A percentile compares a stretch with the other conserved stretches of the same genome.
phyloP scores from a whole-genome alignment of 23 red algal genomes.

The Gracilariopsis chorda region DNA sequence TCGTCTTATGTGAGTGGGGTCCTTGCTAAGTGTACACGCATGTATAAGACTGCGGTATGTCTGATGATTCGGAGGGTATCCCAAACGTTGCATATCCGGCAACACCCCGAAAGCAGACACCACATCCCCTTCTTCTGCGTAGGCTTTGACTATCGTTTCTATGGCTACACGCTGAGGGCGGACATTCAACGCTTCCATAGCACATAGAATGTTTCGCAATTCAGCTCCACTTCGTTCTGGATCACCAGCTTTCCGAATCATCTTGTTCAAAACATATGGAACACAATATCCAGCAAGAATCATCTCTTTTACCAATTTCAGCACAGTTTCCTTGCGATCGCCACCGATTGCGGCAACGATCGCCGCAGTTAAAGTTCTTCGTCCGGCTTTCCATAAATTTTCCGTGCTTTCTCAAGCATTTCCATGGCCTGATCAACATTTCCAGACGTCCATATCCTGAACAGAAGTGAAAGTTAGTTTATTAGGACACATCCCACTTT shows the following conservation, averaged over 20 bases:
- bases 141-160: conserved; percentile 27
- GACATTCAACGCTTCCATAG: conserved; percentile 51
- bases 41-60: conserved; percentile 49
- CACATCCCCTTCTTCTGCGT: conserved; percentile 48
- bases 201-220: conserved; percentile 39
- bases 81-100: conserved; percentile 45
- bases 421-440: conserved; percentile 52
- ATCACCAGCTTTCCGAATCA: conserved; percentile 40
- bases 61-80: conserved; percentile 51
- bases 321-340: conserved; percentile 21
- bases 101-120: conserved; percentile 29
- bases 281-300: conserved; percentile 47
- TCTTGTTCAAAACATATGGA: conserved; percentile 39
- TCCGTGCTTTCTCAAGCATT: conserved; percentile 33
- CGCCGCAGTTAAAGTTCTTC: conserved; percentile 54
- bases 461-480: conserved; percentile 55
- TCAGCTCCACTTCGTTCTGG: conserved; percentile 53
- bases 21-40: conserved; percentile 19
- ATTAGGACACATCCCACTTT: conserved; percentile 19
- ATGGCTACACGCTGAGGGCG: conserved; percentile 37
- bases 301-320: conserved; percentile 57
- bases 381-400: conserved; percentile 37
- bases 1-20: not conserved
- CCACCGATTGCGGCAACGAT: conserved; percentile 52
- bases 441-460: conserved; percentile 37